Evolutionary conservation across 441 rosid species (phyloP), one percentile per base, ranked within the genome.

Genomic region (Isatis lusitanica): DNA sequence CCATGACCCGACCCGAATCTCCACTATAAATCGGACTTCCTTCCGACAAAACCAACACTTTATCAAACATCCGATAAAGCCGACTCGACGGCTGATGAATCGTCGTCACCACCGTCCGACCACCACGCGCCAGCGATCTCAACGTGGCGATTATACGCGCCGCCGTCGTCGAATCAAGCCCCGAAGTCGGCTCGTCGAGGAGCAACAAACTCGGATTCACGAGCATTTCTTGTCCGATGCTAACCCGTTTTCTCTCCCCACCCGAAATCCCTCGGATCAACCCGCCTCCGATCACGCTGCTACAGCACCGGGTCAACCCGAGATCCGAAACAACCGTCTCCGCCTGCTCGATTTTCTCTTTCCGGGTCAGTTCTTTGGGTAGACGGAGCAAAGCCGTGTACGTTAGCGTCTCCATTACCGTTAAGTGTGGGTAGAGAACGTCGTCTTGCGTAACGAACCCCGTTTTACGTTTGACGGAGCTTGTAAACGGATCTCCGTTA

Each of bases 171-270:
- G 98, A 93, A 74, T 93, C 98, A 36, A 93, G 92, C 24, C 98
- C 98, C 0, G 95, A 93, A 24, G 98, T 93, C 21, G 98, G 98
- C 78, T 93, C 98, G 15, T 90, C 98, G 7, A 93, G 88, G 73
- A 93, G 66, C 62, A 93, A 66, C 80, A 90, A 83, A 78, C 97
- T 87, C 39, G 98, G 98, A 71, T 92, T 90, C 59, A 92, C 94
- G 66, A 92, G 73, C 93, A 90, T 86, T 84, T 92, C 98, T 40
- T 82, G 90, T n/a, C 98, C 98, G 35, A 93, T 86, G 80, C 93
- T 88, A 17, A 90, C 93, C 72, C 98, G 86, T 76, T 93, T 93
- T 24, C 98, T 84, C 57, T 93, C 98, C 56, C 98, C 98, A 15
- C 98, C 97, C 10, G 98, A 93, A 13, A 93, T 35, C 1, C 98